Base-by-base conservation (phyloP, 805 yeast genomes). In the Hanseniaspora taiwanica region DNA sequence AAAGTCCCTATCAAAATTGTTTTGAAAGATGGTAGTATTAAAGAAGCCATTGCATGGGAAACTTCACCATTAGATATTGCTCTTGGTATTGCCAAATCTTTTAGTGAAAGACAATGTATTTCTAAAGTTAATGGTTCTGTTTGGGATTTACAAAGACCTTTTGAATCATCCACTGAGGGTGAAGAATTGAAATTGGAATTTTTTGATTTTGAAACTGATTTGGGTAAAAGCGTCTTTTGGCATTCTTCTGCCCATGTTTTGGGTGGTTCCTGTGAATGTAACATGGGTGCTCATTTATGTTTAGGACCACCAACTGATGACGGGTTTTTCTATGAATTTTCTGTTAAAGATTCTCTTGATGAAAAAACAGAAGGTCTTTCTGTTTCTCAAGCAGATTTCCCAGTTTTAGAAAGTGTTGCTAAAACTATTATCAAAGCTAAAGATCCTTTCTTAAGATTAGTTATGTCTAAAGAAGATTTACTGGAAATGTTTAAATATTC, bases 261-360 rank as follows among this genome's bases (percentile, higher is more conserved):
- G 52, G 98, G 98, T 65, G 98, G 91, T 68, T 89, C 96, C 37
- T 82, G 95, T 68, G 98, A 91, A 67, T 81, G 96, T 62, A 91
- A 85, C 62, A 69, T 80, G 60, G 97, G 96, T 50, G 93, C 94
- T 48, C 95, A 89, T 60, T 76, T 91, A 49, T 77, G 84, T 60
- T 68, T 78, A 48, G 98, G 98, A 50, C 98, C 98, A 24, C 98
- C 98, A 60, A 89, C 96, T 45, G 85, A 80, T 41, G 97, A 89
- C 48, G 98, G 98, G 36, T 91, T 91, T 66, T 91, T 89, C 68
- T 91, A 91, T 63, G 98, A 91, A 60, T 86, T 91, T 81, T 71
- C 94, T 42, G 76, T 86, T 55, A 56, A 56, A 47, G 63, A 59
- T 42, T 51, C 55, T 14, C 51, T 50, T 40, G 49, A 50, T 16